phyloP scores from a whole-genome alignment of 2,329 filamentous ascomycete genomes.

The Alternaria longipes region DNA sequence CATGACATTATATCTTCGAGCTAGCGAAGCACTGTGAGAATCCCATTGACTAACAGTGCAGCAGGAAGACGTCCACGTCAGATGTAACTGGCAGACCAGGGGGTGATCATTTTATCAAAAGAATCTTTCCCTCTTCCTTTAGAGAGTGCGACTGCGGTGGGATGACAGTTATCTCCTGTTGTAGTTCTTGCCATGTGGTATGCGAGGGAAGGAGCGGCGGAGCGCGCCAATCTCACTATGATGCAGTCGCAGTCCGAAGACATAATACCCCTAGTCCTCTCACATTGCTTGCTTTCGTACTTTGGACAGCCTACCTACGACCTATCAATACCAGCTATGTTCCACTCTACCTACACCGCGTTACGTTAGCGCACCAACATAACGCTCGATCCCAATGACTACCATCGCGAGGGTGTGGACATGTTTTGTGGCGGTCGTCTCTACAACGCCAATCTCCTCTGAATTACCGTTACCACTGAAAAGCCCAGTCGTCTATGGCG shows the following conservation, averaged over 20 bases:
- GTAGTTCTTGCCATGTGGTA: too few relatives aligned
- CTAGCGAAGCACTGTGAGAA: background rate
- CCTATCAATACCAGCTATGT: background rate
- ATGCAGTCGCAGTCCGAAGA: background rate
- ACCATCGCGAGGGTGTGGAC: background rate
- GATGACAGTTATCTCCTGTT: background rate
- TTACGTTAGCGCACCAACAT: too few relatives aligned
- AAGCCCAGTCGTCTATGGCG: background rate
- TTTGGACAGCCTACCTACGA: background rate
- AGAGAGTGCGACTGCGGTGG: background rate
- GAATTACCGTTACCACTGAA: too few relatives aligned
- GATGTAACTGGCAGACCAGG: too few relatives aligned
- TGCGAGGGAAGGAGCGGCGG: background rate
- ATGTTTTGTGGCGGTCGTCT: background rate
- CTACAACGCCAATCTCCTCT: background rate
- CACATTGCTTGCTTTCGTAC: background rate
- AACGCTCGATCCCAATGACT: background rate
- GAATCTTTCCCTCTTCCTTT: background rate
- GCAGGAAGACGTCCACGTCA: background rate
- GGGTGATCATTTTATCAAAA: background rate
- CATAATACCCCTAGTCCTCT: rapidly evolving
- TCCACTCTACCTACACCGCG: too few relatives aligned
- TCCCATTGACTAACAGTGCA: background rate
- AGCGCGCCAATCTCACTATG: too few relatives aligned
- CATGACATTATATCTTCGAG: background rate